phyloP scores from a whole-genome alignment of 2,329 filamentous ascomycete genomes.

The Lachnellula subtilissima region DNA sequence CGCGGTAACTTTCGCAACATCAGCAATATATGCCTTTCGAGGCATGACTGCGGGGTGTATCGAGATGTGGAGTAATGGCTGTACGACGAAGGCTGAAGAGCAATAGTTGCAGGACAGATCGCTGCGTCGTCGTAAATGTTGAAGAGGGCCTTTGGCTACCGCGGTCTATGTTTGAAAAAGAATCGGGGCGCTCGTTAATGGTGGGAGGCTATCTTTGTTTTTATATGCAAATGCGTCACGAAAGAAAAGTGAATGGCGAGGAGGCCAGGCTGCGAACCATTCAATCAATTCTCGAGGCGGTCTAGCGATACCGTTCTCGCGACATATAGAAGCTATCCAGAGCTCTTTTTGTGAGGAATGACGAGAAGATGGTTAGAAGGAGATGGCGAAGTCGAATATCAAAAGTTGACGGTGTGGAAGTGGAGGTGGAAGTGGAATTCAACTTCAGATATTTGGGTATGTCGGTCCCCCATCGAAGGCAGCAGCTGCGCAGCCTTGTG shows the following conservation, averaged over 20 bases:
- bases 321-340: no score
- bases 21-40: slow-evolving; percentile 58
- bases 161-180: not conserved
- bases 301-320: no score
- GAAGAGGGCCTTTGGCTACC: not conserved
- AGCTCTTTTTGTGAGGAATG: not conserved
- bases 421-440: not conserved
- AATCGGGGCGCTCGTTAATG: no score
- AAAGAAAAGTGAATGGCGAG: not conserved
- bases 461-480: not conserved
- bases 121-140: not conserved
- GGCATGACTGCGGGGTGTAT: slow-evolving; percentile 49
- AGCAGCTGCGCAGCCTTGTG: not conserved
- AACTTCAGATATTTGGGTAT: not conserved
- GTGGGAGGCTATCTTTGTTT: not conserved
- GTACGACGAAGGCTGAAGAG: not conserved
- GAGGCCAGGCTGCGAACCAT: not conserved
- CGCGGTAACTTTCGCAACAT: slow-evolving; percentile 41
- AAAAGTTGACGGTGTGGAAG: not conserved
- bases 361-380: not conserved
- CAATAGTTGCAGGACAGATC: not conserved
- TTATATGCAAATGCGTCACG: not conserved
- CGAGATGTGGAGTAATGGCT: not conserved
- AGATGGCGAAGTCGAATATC: not conserved
- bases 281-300: not conserved